Percentiles rank a stretch among this genome's conserved stretches.
Evolutionary conservation across 257 asterid species (phyloP).

Genomic region (Primulina eburnea): DNA sequence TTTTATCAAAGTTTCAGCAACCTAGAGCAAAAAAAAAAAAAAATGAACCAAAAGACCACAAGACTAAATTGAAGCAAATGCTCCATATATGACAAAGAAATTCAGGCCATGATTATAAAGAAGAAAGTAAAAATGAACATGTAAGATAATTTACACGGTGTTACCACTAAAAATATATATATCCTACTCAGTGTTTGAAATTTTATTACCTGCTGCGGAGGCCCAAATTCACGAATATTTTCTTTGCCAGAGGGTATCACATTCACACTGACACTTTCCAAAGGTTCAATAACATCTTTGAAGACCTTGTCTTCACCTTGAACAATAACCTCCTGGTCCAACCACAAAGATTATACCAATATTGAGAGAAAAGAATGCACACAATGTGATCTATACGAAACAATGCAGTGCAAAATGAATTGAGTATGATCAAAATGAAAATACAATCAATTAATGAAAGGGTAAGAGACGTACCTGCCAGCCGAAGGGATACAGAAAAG

Average conservation of each 20-base stretch:
- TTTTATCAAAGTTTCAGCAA: conserved; percentile 65
- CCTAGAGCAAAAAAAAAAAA: conserved; percentile 39
- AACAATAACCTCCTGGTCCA: conserved; percentile 68
- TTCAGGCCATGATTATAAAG: neutral
- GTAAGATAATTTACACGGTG: neutral
- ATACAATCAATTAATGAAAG: neutral
- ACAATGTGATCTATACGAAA: conserved; percentile 5
- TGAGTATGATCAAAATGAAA: neutral
- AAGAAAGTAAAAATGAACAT: neutral
- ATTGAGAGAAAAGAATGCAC: conserved; percentile 5
- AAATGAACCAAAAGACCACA: neutral
- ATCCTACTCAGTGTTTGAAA: neutral
- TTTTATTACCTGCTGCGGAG: conserved; percentile 70
- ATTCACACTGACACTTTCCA: conserved; percentile 84
- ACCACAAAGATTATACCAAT: conserved; percentile 13
- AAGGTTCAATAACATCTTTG: conserved; percentile 95
- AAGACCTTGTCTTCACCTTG: conserved; percentile 96
- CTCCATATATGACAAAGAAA: neutral
- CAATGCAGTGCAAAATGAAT: conserved; percentile 8
- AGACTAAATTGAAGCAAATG: neutral
- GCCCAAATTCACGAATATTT: conserved; percentile 84
- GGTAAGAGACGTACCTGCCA: conserved; percentile 64
- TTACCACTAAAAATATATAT: neutral
- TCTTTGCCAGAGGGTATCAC: conserved; percentile 73
- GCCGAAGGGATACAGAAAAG: conserved; percentile 81